Conservation (phyloP, 495 filamentous ascomycete species). For the Filosporella fistucella region DNA sequence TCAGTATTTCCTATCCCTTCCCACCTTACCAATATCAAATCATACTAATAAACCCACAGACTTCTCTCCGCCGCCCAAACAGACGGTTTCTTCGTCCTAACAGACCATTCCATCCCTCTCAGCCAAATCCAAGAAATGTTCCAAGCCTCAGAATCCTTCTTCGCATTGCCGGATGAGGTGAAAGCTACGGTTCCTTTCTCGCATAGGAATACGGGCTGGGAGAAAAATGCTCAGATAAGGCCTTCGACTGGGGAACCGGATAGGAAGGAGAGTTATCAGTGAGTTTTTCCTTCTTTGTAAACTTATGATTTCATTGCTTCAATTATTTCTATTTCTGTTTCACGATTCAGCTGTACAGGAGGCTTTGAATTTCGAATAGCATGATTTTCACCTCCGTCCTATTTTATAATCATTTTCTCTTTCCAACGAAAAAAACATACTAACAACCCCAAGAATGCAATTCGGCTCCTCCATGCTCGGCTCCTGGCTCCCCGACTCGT, state of each 20-base stretch:
- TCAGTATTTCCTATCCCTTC: no score
- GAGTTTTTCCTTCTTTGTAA: no score
- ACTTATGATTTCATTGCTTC: no score
- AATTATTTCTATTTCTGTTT: no score
- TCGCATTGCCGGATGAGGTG: constrained; percentile 44
- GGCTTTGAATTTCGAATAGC: no score
- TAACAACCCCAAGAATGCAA: no score
- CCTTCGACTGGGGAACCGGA: constrained; percentile 57
- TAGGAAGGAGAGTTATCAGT: constrained; percentile 58
- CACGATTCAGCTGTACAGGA: no score
- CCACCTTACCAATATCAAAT: no score
- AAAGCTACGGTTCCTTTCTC: constrained; percentile 51
- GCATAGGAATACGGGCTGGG: constrained; percentile 60
- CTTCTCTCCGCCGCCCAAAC: constrained; percentile 1
- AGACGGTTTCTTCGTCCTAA: constrained; percentile 59
- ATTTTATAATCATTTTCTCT: no score
- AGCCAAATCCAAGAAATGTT: constrained; percentile 51
- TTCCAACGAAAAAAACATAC: no score
- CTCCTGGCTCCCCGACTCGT: constrained; percentile 45
- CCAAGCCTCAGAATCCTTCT: constrained; percentile 44
- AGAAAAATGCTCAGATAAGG: constrained; percentile 54
- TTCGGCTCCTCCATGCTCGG: constrained; percentile 47
- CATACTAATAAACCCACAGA: no score
- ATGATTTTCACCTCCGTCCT: no score
- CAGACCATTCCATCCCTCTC: constrained; percentile 48